Evolutionary conservation across 75 land plant species (phyloP).

Genomic region (Selaginella moellendorffii): DNA sequence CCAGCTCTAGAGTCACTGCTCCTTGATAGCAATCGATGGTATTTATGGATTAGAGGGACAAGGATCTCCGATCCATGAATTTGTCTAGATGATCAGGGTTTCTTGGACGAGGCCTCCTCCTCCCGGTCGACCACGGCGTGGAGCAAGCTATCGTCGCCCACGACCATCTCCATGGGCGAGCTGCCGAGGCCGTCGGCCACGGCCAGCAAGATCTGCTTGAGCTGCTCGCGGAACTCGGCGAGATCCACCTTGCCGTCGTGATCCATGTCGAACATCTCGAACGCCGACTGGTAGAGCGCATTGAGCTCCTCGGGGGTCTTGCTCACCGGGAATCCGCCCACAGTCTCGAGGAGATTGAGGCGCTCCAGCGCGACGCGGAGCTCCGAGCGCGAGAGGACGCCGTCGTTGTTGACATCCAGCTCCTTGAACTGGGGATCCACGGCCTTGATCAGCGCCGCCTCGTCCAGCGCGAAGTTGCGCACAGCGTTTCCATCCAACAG

Average conservation of each 20-base stretch:
- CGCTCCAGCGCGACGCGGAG: conserved; percentile 57
- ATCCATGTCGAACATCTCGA: conserved; percentile 52
- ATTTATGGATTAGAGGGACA: too few species aligned
- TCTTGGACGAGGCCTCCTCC: too few species aligned
- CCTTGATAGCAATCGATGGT: too few species aligned
- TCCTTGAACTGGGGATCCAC: conserved; percentile 25
- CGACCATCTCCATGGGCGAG: conserved; percentile 47
- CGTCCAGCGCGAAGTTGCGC: conserved; percentile 32
- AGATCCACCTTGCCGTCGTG: conserved; percentile 42
- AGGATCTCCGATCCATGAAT: too few species aligned
- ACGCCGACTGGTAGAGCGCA: conserved; percentile 53
- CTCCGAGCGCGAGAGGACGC: conserved; percentile 54
- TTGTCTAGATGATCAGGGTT: too few species aligned
- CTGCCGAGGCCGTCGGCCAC: conserved; percentile 60
- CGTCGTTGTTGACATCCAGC: conserved; percentile 42
- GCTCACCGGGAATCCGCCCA: conserved; percentile 39
- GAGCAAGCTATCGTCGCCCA: conserved; percentile 43
- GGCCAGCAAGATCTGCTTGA: conserved; percentile 56
- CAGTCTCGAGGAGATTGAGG: conserved; percentile 41
- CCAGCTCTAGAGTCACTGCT: too few species aligned
- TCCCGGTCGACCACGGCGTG: conserved; percentile 43
- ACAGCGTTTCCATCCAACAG: conserved; percentile 43
- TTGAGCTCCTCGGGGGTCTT: conserved; percentile 41
- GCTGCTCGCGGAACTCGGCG: conserved; percentile 37
- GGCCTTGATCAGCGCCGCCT: conserved; percentile 25